These are phyloP conservation scores for Pestalotiopsis sp. DNA, from an alignment of 2,329 filamentous ascomycete genomes.

Conservation along the genomic window DNA sequence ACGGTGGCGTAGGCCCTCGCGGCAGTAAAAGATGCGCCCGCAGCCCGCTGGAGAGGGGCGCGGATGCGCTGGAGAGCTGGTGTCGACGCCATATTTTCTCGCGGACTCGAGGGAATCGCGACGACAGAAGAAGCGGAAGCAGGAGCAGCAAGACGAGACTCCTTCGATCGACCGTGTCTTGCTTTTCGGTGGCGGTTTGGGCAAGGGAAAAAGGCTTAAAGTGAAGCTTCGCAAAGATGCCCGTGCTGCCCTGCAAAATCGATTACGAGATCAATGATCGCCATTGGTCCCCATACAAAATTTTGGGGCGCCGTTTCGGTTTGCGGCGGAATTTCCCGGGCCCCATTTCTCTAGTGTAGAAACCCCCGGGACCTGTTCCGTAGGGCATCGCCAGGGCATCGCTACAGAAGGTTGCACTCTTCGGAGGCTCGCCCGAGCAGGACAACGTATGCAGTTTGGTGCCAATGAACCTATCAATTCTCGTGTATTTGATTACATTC, in stretches of 20 bases:
- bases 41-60: conserved; percentile 29
- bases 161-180: not conserved
- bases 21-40: conserved; percentile 22
- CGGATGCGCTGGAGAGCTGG: conserved; percentile 29
- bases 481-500: too few relatives aligned
- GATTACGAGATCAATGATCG: conserved; percentile 11
- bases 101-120: not conserved
- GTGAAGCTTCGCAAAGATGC: not conserved
- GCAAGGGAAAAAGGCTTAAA: conserved; percentile 15
- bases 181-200: conserved; percentile 8
- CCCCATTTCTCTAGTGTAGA: not conserved
- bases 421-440: too few relatives aligned
- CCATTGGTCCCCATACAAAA: conserved; percentile 11
- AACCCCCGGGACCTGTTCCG: not conserved
- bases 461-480: too few relatives aligned
- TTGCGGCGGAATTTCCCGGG: conserved; percentile 9
- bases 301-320: not conserved
- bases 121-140: not conserved
- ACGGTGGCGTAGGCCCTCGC: conserved; percentile 49
- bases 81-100: conserved; percentile 26
- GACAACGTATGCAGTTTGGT: too few relatives aligned
- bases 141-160: not conserved
- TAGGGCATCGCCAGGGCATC: not conserved
- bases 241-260: not conserved
- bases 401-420: too few relatives aligned